These are phyloP conservation scores for Closterium sp. DNA, from an alignment of 139 green algal species.

Conservation along the genomic window DNA sequence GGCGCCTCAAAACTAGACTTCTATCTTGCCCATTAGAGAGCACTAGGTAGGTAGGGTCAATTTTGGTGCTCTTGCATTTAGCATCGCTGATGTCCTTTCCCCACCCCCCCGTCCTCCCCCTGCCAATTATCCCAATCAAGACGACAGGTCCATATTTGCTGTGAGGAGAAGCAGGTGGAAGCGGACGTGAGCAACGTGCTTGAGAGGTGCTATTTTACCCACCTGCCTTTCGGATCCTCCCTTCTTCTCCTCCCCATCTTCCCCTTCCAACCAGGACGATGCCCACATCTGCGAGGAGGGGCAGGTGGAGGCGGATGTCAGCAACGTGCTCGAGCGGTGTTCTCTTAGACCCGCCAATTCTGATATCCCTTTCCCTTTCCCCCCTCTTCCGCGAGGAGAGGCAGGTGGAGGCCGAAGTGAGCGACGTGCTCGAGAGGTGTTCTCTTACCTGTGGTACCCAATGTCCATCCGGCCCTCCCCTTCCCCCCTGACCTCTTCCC, in stretches of 20 bases:
- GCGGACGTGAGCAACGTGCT: no score
- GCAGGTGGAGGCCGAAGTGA: no score
- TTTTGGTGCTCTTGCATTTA: no score
- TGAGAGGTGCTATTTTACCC: no score
- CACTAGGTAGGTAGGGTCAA: no score
- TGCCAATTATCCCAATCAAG: conserved; percentile 24
- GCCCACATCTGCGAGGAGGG: conserved; percentile 91
- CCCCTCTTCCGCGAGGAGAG: conserved; percentile 81
- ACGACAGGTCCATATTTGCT: conserved; percentile 99
- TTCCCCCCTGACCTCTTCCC: no score
- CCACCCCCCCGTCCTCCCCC: background rate
- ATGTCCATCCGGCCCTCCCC: no score
- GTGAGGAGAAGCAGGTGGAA: conserved; percentile 60
- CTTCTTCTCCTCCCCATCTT: background rate
- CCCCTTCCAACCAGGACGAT: conserved; percentile 68
- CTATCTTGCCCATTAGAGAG: no score
- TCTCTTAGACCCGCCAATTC: conserved; percentile 86
- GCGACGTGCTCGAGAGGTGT: no score
- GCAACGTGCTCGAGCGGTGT: conserved; percentile 74
- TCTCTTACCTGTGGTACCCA: no score
- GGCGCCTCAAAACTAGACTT: no score
- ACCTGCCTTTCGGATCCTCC: background rate
- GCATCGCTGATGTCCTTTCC: background rate
- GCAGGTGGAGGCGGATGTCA: conserved; percentile 72
- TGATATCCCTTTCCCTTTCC: conserved; percentile 89